Base-by-base conservation (phyloP, 2,329 filamentous ascomycete species). In the Colletotrichum paranaense region DNA sequence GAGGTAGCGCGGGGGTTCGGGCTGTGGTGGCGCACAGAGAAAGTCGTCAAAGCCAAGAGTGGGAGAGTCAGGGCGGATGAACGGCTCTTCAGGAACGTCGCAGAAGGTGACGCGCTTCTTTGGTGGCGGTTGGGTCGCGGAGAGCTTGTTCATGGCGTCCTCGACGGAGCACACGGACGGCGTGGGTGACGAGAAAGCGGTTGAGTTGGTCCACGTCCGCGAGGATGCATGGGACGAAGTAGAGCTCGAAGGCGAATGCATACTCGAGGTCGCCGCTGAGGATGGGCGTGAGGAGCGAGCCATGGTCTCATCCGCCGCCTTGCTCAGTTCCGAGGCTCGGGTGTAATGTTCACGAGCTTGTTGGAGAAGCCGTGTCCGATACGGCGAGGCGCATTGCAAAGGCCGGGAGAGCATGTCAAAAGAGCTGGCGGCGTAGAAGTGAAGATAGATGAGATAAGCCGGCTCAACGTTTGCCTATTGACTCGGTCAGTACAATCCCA, bases 381-480 rank as follows among this genome's bases (percentile, higher is more conserved):
- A 83, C 2, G 84, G 79, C 0, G 87, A 87, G 2, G 83, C 84
- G 12, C 83, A 80, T 19, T 84, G 84, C 8, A 90, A 81, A 46
- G 85, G 82, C 32, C 86, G 84, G 1, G 88, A 88, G 76, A 88
- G 88, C 82, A 88, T 87, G 77, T 91, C 89, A 55, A 89, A 84
- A 16, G 89, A 87, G n/a, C 84, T 87, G 24, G 89, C 89, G n/a
- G 89, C 89, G 74, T 91, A 91, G 78, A 91, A 91, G 78, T 90
- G 86, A 6, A 91, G 83, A 73, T 90, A 90, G 75, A 91, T 88
- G 42, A 90, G 82, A 77, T 91, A 87, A 7, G 88, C 82, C 2
- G 88, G 87, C 77, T 90, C 87, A 24, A 88, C 81, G 30, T 82
- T 78, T 14, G 82, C 82, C 78, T 80, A n/a, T 0, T 5, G 28